Conservation (phyloP, 495 filamentous ascomycete species). For the Corynascus novoguineensis region DNA sequence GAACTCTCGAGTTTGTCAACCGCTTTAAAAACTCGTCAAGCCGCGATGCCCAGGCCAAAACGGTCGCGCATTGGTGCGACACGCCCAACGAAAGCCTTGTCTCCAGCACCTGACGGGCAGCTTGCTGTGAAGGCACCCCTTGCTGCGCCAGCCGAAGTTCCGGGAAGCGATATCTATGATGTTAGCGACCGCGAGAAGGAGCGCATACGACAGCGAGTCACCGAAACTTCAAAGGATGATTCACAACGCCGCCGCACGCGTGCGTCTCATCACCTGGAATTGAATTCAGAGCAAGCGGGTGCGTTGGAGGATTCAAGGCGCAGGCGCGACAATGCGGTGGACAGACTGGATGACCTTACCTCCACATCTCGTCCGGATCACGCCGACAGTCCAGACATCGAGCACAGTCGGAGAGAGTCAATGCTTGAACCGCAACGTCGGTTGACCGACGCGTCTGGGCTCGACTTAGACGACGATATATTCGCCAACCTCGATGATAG, state of each 20-base stretch:
- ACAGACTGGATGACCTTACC: slow-evolving; percentile 35
- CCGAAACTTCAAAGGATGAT: not conserved
- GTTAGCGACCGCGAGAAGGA: slow-evolving; percentile 44
- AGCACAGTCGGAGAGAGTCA: slow-evolving; percentile 28
- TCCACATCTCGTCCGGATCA: slow-evolving; percentile 27
- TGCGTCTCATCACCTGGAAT: not conserved
- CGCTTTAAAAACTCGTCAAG: too few species aligned
- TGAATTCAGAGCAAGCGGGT: slow-evolving; percentile 28
- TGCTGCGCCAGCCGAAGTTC: slow-evolving; percentile 3
- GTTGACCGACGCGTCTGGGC: slow-evolving; percentile 37
- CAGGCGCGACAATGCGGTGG: slow-evolving; percentile 38
- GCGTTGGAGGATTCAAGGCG: slow-evolving; percentile 28
- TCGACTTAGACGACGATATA: slow-evolving; percentile 44
- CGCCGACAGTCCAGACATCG: slow-evolving; percentile 21
- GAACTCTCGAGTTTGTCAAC: not conserved
- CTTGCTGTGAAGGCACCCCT: slow-evolving; percentile 4
- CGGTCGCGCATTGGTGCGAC: slow-evolving; percentile 36
- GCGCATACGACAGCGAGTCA: slow-evolving; percentile 18
- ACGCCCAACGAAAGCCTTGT: slow-evolving; percentile 14
- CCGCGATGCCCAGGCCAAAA: slow-evolving; percentile 41
- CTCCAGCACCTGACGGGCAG: not conserved
- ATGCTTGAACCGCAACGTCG: slow-evolving; percentile 19
- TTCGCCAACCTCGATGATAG: slow-evolving; percentile 44
- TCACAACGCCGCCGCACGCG: not conserved
- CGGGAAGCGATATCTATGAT: slow-evolving; percentile 39